These are phyloP conservation scores for Xanthoconium stramineum DNA, from an alignment of 768 basidiomycete species.

Conservation along the genomic window DNA sequence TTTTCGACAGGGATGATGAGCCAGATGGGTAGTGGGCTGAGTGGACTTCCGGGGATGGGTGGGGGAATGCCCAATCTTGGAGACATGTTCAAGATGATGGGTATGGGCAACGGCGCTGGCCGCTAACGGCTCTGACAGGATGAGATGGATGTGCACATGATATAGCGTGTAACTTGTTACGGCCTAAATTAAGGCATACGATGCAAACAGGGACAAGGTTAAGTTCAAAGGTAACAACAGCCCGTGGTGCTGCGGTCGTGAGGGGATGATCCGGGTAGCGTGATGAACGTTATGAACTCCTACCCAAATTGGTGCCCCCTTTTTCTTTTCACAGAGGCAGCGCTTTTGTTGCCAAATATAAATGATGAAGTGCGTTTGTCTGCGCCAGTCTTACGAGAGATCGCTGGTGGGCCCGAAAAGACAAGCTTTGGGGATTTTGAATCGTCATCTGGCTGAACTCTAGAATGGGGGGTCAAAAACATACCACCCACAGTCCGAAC, in stretches of 20 bases:
- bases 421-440: conserved; percentile 42
- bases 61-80: conserved; percentile 71
- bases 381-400: conserved; percentile 73
- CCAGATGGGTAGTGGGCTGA: conserved; percentile 68
- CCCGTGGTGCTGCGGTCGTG: conserved; percentile 8
- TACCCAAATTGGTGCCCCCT: conserved; percentile 33
- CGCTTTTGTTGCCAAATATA: conserved; percentile 70
- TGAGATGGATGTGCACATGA: conserved; percentile 18
- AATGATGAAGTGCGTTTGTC: conserved; percentile 81
- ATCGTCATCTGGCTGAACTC: conserved; percentile 15
- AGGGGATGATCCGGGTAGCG: conserved; percentile 17
- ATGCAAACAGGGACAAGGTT: conserved; percentile 23
- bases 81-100: conserved; percentile 89
- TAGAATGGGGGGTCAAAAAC: conserved; percentile 27
- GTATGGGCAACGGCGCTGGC: conserved; percentile 56
- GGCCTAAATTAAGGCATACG: conserved; percentile 16
- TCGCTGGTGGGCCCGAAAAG: conserved; percentile 52
- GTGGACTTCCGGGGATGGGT: conserved; percentile 49
- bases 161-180: conserved; percentile 9
- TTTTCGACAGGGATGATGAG: conserved; percentile 73
- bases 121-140: conserved; percentile 20
- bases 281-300: conserved; percentile 17
- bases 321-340: conserved; percentile 61
- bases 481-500: conserved; percentile 72
- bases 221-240: conserved; percentile 18